Base-by-base conservation (phyloP, 495 filamentous ascomycete genomes). In the Aspergillus asperescens region DNA sequence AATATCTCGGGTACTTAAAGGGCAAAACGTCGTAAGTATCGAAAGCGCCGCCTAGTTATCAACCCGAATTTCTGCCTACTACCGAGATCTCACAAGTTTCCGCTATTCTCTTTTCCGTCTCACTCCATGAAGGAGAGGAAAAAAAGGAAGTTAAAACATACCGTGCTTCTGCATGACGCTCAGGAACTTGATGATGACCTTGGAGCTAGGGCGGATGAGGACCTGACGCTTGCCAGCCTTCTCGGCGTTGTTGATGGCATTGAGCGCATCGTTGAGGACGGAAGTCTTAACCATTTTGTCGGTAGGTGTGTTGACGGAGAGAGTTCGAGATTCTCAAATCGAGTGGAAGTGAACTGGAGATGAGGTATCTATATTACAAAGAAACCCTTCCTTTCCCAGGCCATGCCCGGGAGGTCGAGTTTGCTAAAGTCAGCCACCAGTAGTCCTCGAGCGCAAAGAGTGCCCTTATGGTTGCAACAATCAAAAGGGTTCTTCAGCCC, bases 241-340 rank as follows among this genome's bases (percentile, higher is more conserved):
- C 83, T 98, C 93, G 80, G 93, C 93, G 73, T 97, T 98, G 88
- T 98, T 97, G 85, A 98, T 95, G 81, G 85, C 82, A 73, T 97
- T 97, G 62, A 98, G 89, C 73, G 91, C 89, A 86, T 97, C 93
- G 81, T 97, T 94, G 70, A 98, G 90, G 71, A 95, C 90, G 69
- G 88, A 94, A 63, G 93, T 96, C 77, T 87, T 89, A 77, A 96
- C 91, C 93, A 97, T 98, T 69, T 83, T 96, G 81, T 69, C 81
- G 82, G 77, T 62, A 52, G n/a, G 66, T 39, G 47, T 34, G 32
- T 39, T 37, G 43, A 50, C 70, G 77, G 29, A 47, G 44, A 35
- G 24, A 27, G 66, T n/a, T n/a, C 66, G 77, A 86, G 83, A 84
- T 94, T 91, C 88, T 94, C 88, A 90, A 84, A 80, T 86, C 83